Evolutionary conservation across 352 stramenopile species (phyloP), one percentile per base, ranked within the genome.

Genomic region (Globisporangium uncinulatum): DNA sequence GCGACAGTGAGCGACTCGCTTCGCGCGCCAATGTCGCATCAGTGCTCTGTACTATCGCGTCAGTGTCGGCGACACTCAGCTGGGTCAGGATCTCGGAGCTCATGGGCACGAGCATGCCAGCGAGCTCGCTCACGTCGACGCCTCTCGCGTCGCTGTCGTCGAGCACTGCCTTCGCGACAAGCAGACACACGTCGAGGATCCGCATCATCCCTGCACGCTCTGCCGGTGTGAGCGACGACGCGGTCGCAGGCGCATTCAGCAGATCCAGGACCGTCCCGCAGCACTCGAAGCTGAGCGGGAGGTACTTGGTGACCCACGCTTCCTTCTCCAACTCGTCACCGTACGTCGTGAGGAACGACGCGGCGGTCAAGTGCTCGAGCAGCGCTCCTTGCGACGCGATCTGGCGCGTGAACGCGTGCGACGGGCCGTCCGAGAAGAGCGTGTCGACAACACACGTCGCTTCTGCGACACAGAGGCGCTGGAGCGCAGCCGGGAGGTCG

Each of bases 241-340:
- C 37, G 1, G 61, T 56, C 32, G 60, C 32, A 4, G n/a, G 48
- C n/a, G 50, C 14, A 15, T 41, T 57, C 3, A 87, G 48, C 17
- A 89, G 62, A n/a, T 86, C 67, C 17, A 89, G 59, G 31, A 86
- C 60, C 1, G 79, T 84, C 10, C 82, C 77, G 43, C 79, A 80
- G 51, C 77, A 92, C 59, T 92, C 75, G 32, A 86, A 77, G 29
- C 71, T 77, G 59, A 89, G 76, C 0, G 71, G 70, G 13, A 92
- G 55, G 45, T 87, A 86, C 48, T 77, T 79, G 5, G 66, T 63
- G 4, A 87, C 59, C 73, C 76, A 92, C 31, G 78, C 64, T 48
- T 86, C 69, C 49, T 88, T 87, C 50, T 70, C 59, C 2, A 59
- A 37, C 1, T 70, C 55, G 11, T 77, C 61, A 19, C 78, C 83